Conservation (phyloP, 2,329 filamentous ascomycete species). For the Fusarium sp. region DNA sequence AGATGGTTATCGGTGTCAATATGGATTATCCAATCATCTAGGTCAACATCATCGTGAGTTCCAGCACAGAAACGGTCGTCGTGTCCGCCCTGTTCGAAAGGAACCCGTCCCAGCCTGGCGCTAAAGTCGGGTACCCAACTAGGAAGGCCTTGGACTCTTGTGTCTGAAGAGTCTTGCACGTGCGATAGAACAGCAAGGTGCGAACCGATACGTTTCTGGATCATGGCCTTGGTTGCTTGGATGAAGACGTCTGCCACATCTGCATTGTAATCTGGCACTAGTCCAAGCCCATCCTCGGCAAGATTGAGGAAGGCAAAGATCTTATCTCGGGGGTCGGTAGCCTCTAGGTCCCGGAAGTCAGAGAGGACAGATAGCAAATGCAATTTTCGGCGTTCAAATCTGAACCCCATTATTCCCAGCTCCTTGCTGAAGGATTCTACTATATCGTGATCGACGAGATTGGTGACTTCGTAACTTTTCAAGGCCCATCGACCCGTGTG, state of each 20-base stretch:
- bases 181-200: background rate
- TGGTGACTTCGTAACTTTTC: background rate
- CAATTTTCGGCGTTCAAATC: background rate
- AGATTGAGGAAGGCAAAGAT: background rate
- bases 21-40: background rate
- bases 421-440: background rate
- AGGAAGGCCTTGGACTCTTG: background rate
- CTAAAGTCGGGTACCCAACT: background rate
- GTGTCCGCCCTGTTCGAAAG: background rate
- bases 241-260: background rate
- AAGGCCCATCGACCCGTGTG: background rate
- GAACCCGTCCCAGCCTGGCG: background rate
- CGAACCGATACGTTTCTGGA: background rate
- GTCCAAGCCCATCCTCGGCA: background rate
- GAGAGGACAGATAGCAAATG: background rate
- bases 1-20: background rate
- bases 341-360: background rate
- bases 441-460: background rate
- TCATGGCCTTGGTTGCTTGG: background rate
- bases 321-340: background rate
- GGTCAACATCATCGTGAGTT: background rate
- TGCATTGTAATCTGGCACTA: background rate
- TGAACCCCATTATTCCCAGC: background rate
- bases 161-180: background rate
- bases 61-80: background rate